phyloP scores from a whole-genome alignment of 83 land plant genomes.

The Picea engelmannii region DNA sequence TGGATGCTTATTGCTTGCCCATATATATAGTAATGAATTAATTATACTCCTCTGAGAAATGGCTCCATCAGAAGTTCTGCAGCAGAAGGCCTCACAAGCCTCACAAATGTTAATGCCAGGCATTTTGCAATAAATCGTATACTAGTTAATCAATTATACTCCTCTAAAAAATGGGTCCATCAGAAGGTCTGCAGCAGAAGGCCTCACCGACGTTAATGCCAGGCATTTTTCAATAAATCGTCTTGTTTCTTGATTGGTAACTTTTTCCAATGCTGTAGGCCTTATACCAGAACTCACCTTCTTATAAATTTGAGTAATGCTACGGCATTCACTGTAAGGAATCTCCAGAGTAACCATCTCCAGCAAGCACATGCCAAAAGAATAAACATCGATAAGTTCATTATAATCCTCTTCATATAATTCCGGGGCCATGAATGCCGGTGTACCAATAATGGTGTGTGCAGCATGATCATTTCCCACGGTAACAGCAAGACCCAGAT shows the following conservation, averaged over 20 bases:
- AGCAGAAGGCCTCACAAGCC: no score
- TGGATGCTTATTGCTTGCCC: no score
- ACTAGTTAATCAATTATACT: no score
- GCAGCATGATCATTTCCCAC: conserved; percentile 64
- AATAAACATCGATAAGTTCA: conserved; percentile 76
- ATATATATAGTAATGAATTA: no score
- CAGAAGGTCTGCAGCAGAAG: no score
- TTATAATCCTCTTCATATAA: conserved; percentile 86
- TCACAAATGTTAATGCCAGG: no score
- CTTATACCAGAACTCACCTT: conserved; percentile 61
- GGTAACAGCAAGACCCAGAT: conserved; percentile 73
- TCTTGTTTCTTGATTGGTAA: conserved; percentile 21
- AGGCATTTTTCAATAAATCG: no score
- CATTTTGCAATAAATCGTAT: no score
- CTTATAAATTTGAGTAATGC: conserved; percentile 65
- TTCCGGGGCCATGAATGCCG: conserved; percentile 89
- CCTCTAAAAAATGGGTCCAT: no score
- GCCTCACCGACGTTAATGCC: no score
- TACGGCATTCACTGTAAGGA: conserved; percentile 80
- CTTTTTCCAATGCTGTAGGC: conserved; percentile 48
- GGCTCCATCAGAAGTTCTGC: no score
- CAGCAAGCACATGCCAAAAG: conserved; percentile 84
- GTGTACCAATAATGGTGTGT: conserved; percentile 78
- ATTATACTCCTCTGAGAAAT: no score
- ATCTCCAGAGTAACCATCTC: conserved; percentile 82